Evolutionary conservation across 2,329 filamentous ascomycete genomes (phyloP), one percentile per base, ranked within the genome.

Genomic region (Pseudocercospora pini-densiflorae): DNA sequence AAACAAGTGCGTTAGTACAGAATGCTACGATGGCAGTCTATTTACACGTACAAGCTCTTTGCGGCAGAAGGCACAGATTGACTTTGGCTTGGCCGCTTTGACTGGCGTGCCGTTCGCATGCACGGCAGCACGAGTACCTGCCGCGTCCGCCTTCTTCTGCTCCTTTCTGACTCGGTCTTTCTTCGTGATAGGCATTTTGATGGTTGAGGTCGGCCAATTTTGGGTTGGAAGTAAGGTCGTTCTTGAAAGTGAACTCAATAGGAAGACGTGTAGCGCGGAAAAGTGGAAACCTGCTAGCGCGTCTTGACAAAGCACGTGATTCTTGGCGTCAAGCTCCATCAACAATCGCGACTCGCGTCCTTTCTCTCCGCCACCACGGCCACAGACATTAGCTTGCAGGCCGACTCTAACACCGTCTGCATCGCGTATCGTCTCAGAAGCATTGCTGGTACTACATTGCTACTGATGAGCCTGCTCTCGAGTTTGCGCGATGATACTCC

Each of bases 41-140:
- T 16, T 43, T 9, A 29, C 5, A 61, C 71, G 49, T 33, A 71
- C 74, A 47, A 73, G 67, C 57, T 76, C 74, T 65, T 76, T 77
- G 33, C 72, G 68, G 67, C 74, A 76, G 65, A 69, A 72, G 27
- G 60, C 67, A 62, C 67, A 72, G 59, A 84, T 82, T 8, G 81
- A 82, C 31, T 81, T 85, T n/a, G 81, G 81, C 79, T 86, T 86
- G 0, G 83, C 79, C 0, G 84, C 65, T 79, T 87, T 87, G 68
- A 85, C 83, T 1, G 85, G 85, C 1, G 85, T 80, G 29, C 85
- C 85, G 70, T 87, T 87, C 19, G 84, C 75, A 77, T 86, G 86
- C 67, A 86, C 84, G 0, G 84, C 80, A 36, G 81, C 79, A 59
- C 85, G 81, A 62, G 85, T 87, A 66, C 85, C 85, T 31, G 83